Percentiles rank a stretch among this genome's conserved stretches.
These are phyloP conservation scores for Bathelium albidoporum DNA, from an alignment of 495 filamentous ascomycete species.

Conservation along the genomic window DNA sequence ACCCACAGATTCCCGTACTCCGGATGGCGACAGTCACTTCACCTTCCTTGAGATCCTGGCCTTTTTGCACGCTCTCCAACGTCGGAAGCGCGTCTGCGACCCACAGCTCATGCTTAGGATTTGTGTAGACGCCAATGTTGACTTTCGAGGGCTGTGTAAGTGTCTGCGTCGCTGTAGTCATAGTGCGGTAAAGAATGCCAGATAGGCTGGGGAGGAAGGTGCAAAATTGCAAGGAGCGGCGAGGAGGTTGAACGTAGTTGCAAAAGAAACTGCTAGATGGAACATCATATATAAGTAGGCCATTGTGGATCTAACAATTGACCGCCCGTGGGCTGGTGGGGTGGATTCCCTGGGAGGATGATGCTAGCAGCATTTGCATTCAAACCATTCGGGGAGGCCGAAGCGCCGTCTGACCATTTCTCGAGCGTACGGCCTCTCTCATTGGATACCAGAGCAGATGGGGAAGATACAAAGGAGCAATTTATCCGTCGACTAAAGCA, in stretches of 20 bases:
- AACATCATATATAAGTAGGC: not conserved
- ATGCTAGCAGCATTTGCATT: not conserved
- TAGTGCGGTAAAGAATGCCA: not conserved
- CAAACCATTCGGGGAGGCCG: not conserved
- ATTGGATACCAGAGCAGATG: not conserved
- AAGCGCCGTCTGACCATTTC: not conserved
- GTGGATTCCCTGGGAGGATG: not conserved
- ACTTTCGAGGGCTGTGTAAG: constrained; percentile 43
- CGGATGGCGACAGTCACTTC: constrained; percentile 77
- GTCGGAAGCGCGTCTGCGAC: constrained; percentile 66
- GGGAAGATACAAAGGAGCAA: not conserved
- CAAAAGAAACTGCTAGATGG: not conserved
- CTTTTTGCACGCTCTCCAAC: constrained; percentile 61
- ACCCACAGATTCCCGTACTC: constrained; percentile 92
- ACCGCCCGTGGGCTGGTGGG: not conserved
- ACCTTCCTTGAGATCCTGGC: constrained; percentile 59
- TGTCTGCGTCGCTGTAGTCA: constrained; percentile 19
- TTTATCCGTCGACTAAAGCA: not conserved
- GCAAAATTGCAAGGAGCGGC: not conserved
- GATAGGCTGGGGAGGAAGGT: not conserved
- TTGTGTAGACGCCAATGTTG: constrained; percentile 93
- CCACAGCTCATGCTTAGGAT: constrained; percentile 86
- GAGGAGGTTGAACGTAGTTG: not conserved
- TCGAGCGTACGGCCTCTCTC: not conserved
- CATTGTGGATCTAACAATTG: not conserved